A percentile compares a stretch with the other conserved stretches of the same genome.
phyloP scores from a whole-genome alignment of 305 asterid species.

The Fraxinus angustifolia region DNA sequence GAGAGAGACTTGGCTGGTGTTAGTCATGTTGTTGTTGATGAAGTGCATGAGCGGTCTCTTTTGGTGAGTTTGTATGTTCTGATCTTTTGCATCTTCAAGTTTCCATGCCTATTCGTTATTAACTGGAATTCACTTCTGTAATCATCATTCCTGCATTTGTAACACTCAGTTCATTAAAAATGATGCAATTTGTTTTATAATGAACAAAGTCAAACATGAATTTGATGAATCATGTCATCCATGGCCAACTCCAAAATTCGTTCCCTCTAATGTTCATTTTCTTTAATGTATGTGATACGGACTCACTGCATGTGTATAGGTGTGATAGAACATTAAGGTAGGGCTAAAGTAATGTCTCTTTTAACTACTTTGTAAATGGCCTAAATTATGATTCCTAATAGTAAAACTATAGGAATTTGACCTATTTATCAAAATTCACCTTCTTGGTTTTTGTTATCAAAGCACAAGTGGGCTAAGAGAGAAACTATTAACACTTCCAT shows the following conservation, averaged over 20 bases:
- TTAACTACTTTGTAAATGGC: not conserved
- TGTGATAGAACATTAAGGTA: conserved; percentile 3
- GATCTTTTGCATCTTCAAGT: conserved; percentile 17
- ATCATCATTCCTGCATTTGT: conserved; percentile 13
- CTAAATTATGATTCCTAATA: not conserved
- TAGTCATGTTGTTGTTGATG: conserved; percentile 94
- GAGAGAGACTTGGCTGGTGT: conserved; percentile 69
- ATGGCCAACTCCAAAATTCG: not conserved
- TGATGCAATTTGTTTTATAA: not conserved
- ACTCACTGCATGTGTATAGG: not conserved
- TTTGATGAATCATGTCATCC: not conserved
- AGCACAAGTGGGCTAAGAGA: not conserved
- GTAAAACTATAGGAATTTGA: not conserved
- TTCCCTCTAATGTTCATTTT: not conserved
- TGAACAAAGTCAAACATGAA: not conserved
- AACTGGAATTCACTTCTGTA: conserved; percentile 16
- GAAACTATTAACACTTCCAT: not conserved
- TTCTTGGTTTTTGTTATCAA: not conserved
- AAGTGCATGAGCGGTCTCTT: conserved; percentile 96
- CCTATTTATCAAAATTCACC: not conserved
- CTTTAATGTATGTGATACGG: not conserved
- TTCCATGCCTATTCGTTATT: conserved; percentile 12
- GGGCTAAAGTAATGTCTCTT: conserved; percentile 4
- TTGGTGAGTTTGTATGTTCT: conserved; percentile 59
- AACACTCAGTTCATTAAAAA: not conserved